These are phyloP conservation scores for Thermochaetoides thermophila DNA, from an alignment of 495 filamentous ascomycete species.

Conservation along the genomic window DNA sequence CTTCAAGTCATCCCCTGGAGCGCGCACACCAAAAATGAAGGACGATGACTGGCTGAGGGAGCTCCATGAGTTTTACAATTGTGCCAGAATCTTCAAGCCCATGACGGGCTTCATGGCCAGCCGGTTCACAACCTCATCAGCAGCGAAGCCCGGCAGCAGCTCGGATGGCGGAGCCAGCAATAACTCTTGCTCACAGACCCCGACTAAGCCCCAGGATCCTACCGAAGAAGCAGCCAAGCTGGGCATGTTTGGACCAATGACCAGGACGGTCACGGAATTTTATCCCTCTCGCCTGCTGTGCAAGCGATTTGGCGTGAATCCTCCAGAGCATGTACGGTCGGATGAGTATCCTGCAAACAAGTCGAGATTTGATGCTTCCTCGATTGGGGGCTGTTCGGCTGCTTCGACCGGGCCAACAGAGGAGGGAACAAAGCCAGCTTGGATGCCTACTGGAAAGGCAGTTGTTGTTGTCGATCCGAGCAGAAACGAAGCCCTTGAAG, in stretches of 20 bases:
- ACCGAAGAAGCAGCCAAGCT: slow-evolving; percentile 78
- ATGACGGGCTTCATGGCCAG: slow-evolving; percentile 84
- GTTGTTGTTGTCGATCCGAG: slow-evolving; percentile 58
- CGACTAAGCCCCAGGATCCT: slow-evolving; percentile 56
- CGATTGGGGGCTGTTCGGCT: slow-evolving; percentile 19
- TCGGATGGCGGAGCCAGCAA: slow-evolving; percentile 9
- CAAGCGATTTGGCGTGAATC: slow-evolving; percentile 79
- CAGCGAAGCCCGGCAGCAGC: slow-evolving; percentile 16
- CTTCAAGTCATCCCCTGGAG: slow-evolving; percentile 41
- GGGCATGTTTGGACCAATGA: slow-evolving; percentile 88
- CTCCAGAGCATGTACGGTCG: slow-evolving; percentile 53
- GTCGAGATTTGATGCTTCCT: slow-evolving; percentile 6
- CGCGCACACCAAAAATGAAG: slow-evolving; percentile 33
- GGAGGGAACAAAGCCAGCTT: background rate
- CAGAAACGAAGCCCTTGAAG: slow-evolving; percentile 76
- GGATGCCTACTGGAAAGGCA: background rate
- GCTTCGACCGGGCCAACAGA: background rate
- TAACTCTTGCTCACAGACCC: slow-evolving; percentile 32
- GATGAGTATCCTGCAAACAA: slow-evolving; percentile 24
- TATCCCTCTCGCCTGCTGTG: slow-evolving; percentile 74
- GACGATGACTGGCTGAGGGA: slow-evolving; percentile 67
- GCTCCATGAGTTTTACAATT: slow-evolving; percentile 72
- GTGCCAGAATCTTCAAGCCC: slow-evolving; percentile 84
- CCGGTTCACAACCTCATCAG: slow-evolving; percentile 58
- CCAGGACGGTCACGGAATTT: slow-evolving; percentile 55